A percentile compares a stretch with the other conserved stretches of the same genome.
Conservation (phyloP, 495 filamentous ascomycete species). For the Podospora bellae-mahoneyi region DNA sequence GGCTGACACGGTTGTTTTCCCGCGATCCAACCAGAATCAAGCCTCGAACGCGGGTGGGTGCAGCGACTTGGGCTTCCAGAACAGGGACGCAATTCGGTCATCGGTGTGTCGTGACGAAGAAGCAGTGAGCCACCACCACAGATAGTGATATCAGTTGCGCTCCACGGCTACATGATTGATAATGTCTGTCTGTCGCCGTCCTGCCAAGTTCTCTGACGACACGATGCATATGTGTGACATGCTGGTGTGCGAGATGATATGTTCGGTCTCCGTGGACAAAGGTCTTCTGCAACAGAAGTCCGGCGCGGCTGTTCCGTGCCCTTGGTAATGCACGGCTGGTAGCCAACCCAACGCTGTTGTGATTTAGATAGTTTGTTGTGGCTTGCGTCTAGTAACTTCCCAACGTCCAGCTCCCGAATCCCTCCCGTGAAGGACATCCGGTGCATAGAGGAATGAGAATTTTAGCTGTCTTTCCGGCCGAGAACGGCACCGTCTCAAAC, state of each 20-base stretch:
- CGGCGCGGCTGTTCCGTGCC: background rate
- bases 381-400: background rate
- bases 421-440: background rate
- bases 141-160: background rate
- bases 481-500: background rate
- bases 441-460: background rate
- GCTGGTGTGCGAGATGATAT: background rate
- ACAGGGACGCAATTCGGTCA: background rate
- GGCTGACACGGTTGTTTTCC: conserved; percentile 20
- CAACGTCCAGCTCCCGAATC: background rate
- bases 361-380: background rate
- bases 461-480: background rate
- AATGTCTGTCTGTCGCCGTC: background rate
- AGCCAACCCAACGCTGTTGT: background rate
- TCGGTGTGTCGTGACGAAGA: background rate
- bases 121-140: background rate
- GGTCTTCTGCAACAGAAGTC: background rate
- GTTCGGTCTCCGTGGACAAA: background rate
- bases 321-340: conserved; percentile 1
- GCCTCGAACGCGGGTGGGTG: background rate
- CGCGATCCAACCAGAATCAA: conserved; percentile 17
- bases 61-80: conserved; percentile 5
- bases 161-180: background rate
- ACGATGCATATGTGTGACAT: background rate
- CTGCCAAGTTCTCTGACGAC: background rate